phyloP scores from a whole-genome alignment of 2,329 filamentous ascomycete species.

The Fusarium staphyleae region DNA sequence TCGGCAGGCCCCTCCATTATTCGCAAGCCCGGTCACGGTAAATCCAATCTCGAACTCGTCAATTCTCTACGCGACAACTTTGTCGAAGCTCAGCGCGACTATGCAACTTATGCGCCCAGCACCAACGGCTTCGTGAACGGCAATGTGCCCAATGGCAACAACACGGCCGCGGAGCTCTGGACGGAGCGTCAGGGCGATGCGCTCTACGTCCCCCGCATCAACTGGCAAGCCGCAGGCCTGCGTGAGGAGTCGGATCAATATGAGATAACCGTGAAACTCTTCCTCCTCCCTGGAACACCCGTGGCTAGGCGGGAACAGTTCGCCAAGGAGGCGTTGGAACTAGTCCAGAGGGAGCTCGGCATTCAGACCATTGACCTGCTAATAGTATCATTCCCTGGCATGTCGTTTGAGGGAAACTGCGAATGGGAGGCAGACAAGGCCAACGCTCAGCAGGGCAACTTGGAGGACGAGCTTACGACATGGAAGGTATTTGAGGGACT shows the following conservation, averaged over 20 bases:
- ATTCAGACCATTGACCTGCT: constrained; percentile 82
- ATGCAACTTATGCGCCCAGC: constrained; percentile 45
- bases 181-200: constrained; percentile 67
- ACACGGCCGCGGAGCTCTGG: constrained; percentile 62
- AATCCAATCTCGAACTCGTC: constrained; percentile 92
- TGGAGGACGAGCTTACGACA: constrained; percentile 72
- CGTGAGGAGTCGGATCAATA: constrained; percentile 84
- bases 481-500: constrained; percentile 78
- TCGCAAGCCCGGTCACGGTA: constrained; percentile 73
- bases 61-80: constrained; percentile 89
- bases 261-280: constrained; percentile 94
- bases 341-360: constrained; percentile 82
- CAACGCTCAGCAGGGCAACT: constrained; percentile 67
- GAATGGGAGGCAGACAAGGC: constrained; percentile 75
- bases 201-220: constrained; percentile 80
- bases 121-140: constrained; percentile 47
- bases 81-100: constrained; percentile 72
- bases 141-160: constrained; percentile 36
- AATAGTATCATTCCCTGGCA: constrained; percentile 90
- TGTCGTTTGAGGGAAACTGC: constrained; percentile 92
- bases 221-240: constrained; percentile 74
- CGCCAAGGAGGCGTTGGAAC: constrained; percentile 76
- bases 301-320: constrained; percentile 71
- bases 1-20: constrained; percentile 83
- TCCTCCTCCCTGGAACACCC: constrained; percentile 80